These are phyloP conservation scores for Colletotrichum phormii DNA, from an alignment of 2,329 filamentous ascomycete genomes.

Conservation along the genomic window DNA sequence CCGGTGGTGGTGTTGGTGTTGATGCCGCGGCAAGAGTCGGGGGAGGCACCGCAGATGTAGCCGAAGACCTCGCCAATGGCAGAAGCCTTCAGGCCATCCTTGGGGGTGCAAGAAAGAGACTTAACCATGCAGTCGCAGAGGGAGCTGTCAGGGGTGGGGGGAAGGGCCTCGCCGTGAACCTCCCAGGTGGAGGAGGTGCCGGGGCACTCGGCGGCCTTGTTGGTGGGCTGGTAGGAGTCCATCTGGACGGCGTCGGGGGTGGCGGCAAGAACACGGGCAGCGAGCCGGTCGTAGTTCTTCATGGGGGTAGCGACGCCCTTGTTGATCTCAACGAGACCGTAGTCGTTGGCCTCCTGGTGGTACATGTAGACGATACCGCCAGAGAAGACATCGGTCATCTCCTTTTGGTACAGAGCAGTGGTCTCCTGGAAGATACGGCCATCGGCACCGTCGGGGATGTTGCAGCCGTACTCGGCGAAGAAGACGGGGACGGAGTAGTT, in stretches of 20 bases:
- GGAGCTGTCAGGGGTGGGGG: conserved; percentile 81
- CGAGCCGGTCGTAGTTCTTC: conserved; percentile 80
- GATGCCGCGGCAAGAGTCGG: conserved; percentile 75
- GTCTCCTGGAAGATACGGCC: conserved; percentile 90
- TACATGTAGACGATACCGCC: conserved; percentile 99
- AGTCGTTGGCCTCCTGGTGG: conserved; percentile 91
- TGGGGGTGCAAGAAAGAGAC: conserved; percentile 77
- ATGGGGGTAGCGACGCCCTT: conserved; percentile 72
- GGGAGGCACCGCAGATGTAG: conserved; percentile 73
- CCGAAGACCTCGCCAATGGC: conserved; percentile 78
- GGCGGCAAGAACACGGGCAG: conserved; percentile 75
- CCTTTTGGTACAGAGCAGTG: conserved; percentile 77
- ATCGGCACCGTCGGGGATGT: conserved; percentile 68
- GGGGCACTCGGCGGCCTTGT: conserved; percentile 80
- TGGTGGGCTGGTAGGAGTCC: conserved; percentile 77
- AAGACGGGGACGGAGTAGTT: conserved; percentile 95
- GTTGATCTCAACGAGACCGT: conserved; percentile 76
- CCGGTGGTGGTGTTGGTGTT: conserved; percentile 73
- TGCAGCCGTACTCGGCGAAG: conserved; percentile 99
- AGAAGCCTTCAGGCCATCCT: conserved; percentile 65
- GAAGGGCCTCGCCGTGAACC: conserved; percentile 74
- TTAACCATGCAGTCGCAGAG: conserved; percentile 90
- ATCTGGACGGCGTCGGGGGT: conserved; percentile 75
- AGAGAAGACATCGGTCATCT: conserved; percentile 91
- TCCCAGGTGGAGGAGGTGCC: conserved; percentile 73